phyloP scores from a whole-genome alignment of 495 filamentous ascomycete genomes.

The Aspergillus olivimuriae region DNA sequence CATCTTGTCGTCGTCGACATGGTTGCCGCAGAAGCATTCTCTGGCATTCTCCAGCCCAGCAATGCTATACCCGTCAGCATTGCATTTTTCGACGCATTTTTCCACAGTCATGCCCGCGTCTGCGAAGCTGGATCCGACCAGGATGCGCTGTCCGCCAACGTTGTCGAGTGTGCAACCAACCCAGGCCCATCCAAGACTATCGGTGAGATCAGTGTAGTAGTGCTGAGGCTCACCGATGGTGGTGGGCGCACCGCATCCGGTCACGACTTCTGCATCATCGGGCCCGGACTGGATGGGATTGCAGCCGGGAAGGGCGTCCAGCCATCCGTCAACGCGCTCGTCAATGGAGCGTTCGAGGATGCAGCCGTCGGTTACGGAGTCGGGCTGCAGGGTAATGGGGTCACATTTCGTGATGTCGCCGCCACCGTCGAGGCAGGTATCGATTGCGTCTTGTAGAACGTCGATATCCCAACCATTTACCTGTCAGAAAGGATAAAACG shows the following conservation, averaged over 20 bases:
- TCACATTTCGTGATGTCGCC: constrained; percentile 7
- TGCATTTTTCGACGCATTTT: neutral
- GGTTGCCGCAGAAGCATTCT: neutral
- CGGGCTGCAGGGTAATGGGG: neutral
- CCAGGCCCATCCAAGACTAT: neutral
- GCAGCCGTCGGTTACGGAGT: constrained; percentile 2
- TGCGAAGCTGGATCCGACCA: neutral
- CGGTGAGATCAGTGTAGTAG: constrained; percentile 7
- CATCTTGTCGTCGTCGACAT: neutral
- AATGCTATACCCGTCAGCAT: neutral
- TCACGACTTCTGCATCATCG: neutral
- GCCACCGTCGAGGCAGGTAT: constrained; percentile 5
- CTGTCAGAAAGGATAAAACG: too few species aligned
- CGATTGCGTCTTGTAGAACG: constrained; percentile 8
- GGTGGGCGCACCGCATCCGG: constrained; percentile 1
- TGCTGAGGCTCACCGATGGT: neutral
- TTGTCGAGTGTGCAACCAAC: constrained; percentile 5
- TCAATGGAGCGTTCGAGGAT: constrained; percentile 3
- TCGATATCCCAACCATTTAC: constrained; percentile 9
- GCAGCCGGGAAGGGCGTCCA: constrained; percentile 5
- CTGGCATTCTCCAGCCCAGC: constrained; percentile 1
- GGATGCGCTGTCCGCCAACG: neutral
- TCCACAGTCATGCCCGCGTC: constrained; percentile 3
- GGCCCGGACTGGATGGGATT: constrained; percentile 4
- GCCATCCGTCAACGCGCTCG: constrained; percentile 3